Percentiles rank a stretch among this genome's conserved stretches.
These are phyloP conservation scores for Eragrostis nindensis DNA, from an alignment of 176 grass and related monocot species.

Conservation along the genomic window DNA sequence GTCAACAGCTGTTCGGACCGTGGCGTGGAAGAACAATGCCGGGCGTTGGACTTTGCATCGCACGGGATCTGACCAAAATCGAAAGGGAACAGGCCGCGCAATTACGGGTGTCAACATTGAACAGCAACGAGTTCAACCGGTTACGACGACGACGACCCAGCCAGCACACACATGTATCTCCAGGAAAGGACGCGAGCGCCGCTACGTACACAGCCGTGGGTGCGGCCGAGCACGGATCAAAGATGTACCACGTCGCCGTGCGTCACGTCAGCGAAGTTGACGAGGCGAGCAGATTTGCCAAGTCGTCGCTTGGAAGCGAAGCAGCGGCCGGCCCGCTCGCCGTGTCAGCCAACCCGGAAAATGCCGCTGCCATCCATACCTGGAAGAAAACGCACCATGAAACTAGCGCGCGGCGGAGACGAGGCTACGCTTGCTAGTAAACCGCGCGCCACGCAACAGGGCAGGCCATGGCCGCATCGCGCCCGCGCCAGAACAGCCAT, in stretches of 20 bases:
- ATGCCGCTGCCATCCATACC: not conserved
- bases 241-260: not conserved
- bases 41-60: not conserved
- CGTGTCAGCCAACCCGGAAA: slow-evolving; percentile 15
- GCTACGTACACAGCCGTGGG: too few relatives aligned
- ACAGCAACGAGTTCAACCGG: not conserved
- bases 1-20: not conserved
- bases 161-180: too few relatives aligned
- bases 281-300: slow-evolving; percentile 16
- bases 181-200: too few relatives aligned
- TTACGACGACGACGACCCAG: not conserved
- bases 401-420: not conserved
- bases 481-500: slow-evolving; percentile 5
- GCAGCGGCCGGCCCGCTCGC: not conserved
- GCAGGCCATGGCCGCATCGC: not conserved
- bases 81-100: too few relatives aligned
- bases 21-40: not conserved
- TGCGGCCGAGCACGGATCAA: not conserved
- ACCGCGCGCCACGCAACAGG: too few relatives aligned
- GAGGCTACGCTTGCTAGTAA: not conserved
- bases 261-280: not conserved
- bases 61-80: slow-evolving; percentile 9
- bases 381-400: not conserved
- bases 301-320: slow-evolving; percentile 33
- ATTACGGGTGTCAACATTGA: not conserved